phyloP scores from a whole-genome alignment of 768 basidiomycete species.

The Lactifluus pinguis region DNA sequence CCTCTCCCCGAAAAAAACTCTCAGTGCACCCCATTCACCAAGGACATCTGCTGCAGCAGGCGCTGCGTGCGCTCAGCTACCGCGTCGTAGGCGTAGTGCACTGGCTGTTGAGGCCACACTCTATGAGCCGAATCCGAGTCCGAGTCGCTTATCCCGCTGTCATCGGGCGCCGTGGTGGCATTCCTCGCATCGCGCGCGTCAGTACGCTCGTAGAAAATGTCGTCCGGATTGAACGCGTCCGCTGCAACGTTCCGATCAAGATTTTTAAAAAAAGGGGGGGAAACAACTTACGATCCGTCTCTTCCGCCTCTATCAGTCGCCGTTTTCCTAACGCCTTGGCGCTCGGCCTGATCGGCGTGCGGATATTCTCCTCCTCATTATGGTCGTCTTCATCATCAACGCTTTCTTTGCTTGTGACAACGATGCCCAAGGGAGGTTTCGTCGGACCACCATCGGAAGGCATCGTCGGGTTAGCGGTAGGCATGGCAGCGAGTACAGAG shows the following conservation, averaged over 20 bases:
- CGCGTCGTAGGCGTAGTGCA: slow-evolving; percentile 85
- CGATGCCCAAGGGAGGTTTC: slow-evolving; percentile 4
- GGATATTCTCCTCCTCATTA: slow-evolving; percentile 27
- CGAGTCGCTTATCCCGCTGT: slow-evolving; percentile 30
- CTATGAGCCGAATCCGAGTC: slow-evolving; percentile 42
- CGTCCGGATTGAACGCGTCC: slow-evolving; percentile 49
- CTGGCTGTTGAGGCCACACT: slow-evolving; percentile 36
- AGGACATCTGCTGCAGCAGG: slow-evolving; percentile 33
- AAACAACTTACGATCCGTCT: slow-evolving; percentile 36
- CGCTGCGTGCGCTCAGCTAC: slow-evolving; percentile 71
- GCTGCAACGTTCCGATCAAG: not conserved
- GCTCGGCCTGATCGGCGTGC: slow-evolving; percentile 53
- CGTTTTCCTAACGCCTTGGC: slow-evolving; percentile 87
- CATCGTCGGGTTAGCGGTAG: not conserved
- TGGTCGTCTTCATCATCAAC: not conserved
- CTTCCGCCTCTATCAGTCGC: slow-evolving; percentile 46
- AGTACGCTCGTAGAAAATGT: slow-evolving; percentile 41
- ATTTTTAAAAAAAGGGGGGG: not conserved
- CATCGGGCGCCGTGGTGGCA: slow-evolving; percentile 17
- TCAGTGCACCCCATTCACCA: slow-evolving; percentile 26
- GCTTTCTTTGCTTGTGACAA: not conserved
- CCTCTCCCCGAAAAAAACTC: not conserved
- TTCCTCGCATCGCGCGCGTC: slow-evolving; percentile 25
- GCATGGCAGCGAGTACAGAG: not conserved
- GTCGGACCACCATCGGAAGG: slow-evolving; percentile 8